Evolutionary conservation across 1,284 basidiomycete genomes (phyloP), one percentile per base, ranked within the genome.

Genomic region (Ustilago loliicola): DNA sequence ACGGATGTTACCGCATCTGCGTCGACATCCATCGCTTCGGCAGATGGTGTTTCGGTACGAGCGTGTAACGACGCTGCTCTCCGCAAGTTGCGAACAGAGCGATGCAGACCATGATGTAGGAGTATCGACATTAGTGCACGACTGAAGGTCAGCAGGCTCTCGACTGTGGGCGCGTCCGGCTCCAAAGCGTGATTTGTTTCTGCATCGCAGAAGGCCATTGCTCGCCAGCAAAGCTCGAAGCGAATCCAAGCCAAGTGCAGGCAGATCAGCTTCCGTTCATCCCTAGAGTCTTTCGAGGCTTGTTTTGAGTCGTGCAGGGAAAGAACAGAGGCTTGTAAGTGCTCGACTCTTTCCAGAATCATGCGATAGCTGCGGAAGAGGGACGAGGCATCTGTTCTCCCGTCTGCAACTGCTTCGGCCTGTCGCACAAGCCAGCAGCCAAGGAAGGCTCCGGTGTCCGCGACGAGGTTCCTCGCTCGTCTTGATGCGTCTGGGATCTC

Each of bases 161-260:
- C 72, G 15, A 74, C 55, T 9, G 61, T 74, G 3, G 71, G 67
- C 3, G 71, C 66, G 3, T 81, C 54, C 91, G 83, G 59, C 38
- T 73, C 75, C 8, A 72, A 32, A 47, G 75, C 75, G 27, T 61
- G 36, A 25, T 32, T 55, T 1, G 59, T 29, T 8, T 72, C 61
- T 11, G 65, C 32, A 40, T 77, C 75, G 50, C 70, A 67, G 38
- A 70, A 60, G 3, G 75, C 75, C 48, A 74, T 65, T 0, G 59
- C 59, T 32, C 82, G 56, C 81, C 79, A 85, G 48, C 69, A 62
- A 4, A 84, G 42, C 63, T 83, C 74, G 53, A 84, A 76, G 29
- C 80, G 72, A 55, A 75, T 73, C 82, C 82, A 85, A 7, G 74
- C 61, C 13, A 83, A 45, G 11, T 70, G 69, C 23, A 81, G 53